A percentile compares a stretch with the other conserved stretches of the same genome.
Evolutionary conservation across 1,284 basidiomycete species (phyloP).

Genomic region (Ceratobasidium sp.): DNA sequence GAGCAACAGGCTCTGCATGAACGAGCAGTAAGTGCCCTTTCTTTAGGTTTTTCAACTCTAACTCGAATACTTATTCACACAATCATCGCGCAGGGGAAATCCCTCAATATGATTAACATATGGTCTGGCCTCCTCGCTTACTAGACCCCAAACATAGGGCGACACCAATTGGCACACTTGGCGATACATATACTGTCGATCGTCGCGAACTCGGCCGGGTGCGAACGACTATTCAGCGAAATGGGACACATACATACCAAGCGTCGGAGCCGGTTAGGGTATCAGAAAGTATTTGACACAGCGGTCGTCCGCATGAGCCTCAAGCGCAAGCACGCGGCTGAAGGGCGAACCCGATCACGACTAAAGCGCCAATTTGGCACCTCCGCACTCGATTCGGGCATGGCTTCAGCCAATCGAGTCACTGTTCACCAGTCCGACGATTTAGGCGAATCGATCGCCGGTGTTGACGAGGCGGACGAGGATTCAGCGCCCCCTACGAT

Average conservation of each 20-base stretch:
- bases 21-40: neutral
- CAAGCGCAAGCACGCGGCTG: no score
- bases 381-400: no score
- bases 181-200: slow-evolving; percentile 51
- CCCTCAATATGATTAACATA: neutral
- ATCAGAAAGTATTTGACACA: no score
- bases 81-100: neutral
- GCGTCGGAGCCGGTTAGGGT: slow-evolving; percentile 18
- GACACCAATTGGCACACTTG: slow-evolving; percentile 50
- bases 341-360: no score
- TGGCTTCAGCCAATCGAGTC: no score
- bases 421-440: no score
- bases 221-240: slow-evolving; percentile 51
- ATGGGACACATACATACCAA: slow-evolving; percentile 52
- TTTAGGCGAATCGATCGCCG: no score
- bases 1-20: neutral
- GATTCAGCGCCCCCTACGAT: no score
- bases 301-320: no score
- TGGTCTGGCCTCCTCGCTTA: neutral
- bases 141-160: slow-evolving; percentile 9
- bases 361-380: no score
- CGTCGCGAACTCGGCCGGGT: slow-evolving; percentile 52
- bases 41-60: neutral
- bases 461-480: no score
- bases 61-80: no score